Conservation (phyloP, 345 rosid genomes). For the Euphorbia pulcherrima region DNA sequence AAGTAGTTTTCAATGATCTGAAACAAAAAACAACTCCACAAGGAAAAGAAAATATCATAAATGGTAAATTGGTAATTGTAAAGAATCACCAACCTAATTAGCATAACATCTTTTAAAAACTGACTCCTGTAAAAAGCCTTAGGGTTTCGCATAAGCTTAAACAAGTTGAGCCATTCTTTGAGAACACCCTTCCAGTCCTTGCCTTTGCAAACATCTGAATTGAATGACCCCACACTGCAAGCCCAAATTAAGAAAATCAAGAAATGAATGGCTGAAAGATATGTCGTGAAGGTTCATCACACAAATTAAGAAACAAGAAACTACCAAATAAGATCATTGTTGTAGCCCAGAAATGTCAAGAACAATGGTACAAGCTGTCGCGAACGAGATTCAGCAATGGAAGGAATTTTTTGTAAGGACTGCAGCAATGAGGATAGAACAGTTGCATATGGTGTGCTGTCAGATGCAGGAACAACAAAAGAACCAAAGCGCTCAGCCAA, state of each 20-base stretch:
- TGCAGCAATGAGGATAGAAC: slow-evolving; percentile 62
- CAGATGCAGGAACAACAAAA: slow-evolving; percentile 48
- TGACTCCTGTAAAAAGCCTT: slow-evolving; percentile 50
- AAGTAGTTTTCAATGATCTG: slow-evolving; percentile 1
- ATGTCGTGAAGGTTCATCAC: background rate
- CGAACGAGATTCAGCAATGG: slow-evolving; percentile 61
- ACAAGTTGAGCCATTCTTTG: slow-evolving; percentile 77
- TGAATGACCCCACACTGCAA: slow-evolving; percentile 61
- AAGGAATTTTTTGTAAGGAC: slow-evolving; percentile 61
- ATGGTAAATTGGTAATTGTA: no score
- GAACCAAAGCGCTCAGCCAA: slow-evolving; percentile 47
- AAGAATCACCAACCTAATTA: slow-evolving; percentile 45
- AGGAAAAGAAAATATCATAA: background rate
- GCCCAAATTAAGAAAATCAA: slow-evolving; percentile 7
- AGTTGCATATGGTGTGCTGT: slow-evolving; percentile 44
- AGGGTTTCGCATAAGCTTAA: slow-evolving; percentile 68
- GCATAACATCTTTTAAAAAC: slow-evolving; percentile 68
- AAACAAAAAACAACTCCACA: slow-evolving; percentile 12
- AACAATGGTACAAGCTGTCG: slow-evolving; percentile 66
- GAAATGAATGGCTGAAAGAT: background rate
- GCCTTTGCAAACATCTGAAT: slow-evolving; percentile 51
- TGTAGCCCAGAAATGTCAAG: slow-evolving; percentile 76
- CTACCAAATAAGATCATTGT: slow-evolving; percentile 54
- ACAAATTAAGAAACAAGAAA: background rate
- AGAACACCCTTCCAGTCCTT: slow-evolving; percentile 73